phyloP scores from a whole-genome alignment of 176 grass and related monocot genomes.

The Bonia amplexicaulis region DNA sequence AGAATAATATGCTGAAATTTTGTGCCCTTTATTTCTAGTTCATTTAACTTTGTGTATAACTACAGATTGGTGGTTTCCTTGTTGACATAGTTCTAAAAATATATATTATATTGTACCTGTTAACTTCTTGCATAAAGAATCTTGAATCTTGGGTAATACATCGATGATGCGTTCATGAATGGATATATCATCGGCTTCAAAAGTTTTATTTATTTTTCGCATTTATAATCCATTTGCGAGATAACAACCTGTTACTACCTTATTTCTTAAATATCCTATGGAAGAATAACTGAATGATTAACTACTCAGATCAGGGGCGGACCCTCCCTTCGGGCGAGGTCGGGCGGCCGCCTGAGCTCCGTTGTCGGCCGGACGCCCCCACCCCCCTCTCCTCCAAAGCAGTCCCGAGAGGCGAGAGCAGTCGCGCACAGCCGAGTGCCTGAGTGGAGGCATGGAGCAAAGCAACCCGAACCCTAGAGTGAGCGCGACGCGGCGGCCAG shows the following conservation, averaged over 20 bases:
- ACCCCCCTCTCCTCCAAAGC: no score
- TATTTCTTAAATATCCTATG: constrained; percentile 1
- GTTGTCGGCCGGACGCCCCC: no score
- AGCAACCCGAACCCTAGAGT: no score
- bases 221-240: background rate
- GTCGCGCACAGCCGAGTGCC: no score
- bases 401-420: no score
- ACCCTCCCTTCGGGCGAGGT: no score
- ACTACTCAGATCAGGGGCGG: background rate
- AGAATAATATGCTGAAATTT: constrained; percentile 11
- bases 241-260: background rate
- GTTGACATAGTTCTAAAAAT: background rate
- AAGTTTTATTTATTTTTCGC: background rate
- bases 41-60: background rate
- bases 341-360: no score
- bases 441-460: no score
- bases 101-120: background rate
- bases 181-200: background rate
- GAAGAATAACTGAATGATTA: background rate
- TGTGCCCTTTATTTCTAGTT: background rate
- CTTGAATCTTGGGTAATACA: no score
- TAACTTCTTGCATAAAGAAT: background rate
- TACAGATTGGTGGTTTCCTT: background rate
- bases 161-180: background rate
- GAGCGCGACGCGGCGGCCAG: no score